Base-by-base conservation (phyloP, 345 rosid species). In the Brassica juncea region DNA sequence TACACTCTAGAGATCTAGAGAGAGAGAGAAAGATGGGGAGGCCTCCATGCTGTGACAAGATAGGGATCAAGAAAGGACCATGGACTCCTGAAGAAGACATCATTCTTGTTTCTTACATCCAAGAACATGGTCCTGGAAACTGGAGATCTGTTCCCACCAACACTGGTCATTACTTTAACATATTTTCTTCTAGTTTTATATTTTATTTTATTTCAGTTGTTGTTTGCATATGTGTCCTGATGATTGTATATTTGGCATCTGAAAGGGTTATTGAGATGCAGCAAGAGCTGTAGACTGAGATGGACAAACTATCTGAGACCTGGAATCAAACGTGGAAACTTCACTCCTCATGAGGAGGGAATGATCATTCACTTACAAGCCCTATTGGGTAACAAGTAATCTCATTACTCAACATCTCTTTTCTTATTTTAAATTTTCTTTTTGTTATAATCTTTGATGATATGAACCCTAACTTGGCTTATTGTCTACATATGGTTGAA, bases 241-340 rank as follows among this genome's bases (percentile, higher is more conserved):
- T 37, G 30, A 16, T 64, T 76, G 68, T 15, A 58, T 75, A 23
- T 75, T 70, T 81, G 39, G 9, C 5, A 57, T 68, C 55, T 6
- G 8, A 81, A 81, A 92, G 98, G 98, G 54, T 74, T 94, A 84
- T 0, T 89, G 37, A 92, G 99, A 78, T 94, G 99, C 82, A 94
- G 99, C 94, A 94, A 94, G 74, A 94, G 99, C 79, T 94, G 97
- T 86, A 89, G 99, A 85, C 91, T 95, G n/a, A 87, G 99, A 81
- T 95, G 99, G 99, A 95, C 99, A n/a, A 95, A 95, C 84, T 95
- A 95, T 84, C 86, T 95, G 5, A 86, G 98, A 70, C 99, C 99
- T n/a, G 99, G 99, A 66, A 93, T 95, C 72, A 95, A 93, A 86
- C 80, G 99, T 23, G 99, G 99, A 31, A 93, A 95, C 82, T 95